Evolutionary conservation across 2,329 filamentous ascomycete genomes (phyloP).

Genomic region (Colletotrichum orchidophilum): DNA sequence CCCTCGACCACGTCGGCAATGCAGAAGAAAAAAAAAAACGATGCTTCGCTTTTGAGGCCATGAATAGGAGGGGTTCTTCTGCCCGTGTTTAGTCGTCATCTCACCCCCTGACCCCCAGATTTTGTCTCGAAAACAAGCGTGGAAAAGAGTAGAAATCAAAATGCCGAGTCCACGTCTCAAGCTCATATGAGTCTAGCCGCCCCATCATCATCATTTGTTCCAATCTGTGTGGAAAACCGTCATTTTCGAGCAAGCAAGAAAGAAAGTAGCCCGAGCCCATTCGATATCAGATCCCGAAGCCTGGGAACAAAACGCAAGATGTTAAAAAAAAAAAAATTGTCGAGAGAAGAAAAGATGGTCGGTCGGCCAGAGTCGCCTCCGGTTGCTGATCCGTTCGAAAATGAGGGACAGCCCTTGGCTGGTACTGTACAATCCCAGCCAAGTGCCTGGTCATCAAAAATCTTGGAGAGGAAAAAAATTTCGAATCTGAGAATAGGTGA

Average conservation of each 20-base stretch:
- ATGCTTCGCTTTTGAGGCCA: slow-evolving; percentile 25
- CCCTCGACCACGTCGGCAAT: background rate
- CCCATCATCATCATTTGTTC: slow-evolving; percentile 22
- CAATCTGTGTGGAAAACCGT: slow-evolving; percentile 24
- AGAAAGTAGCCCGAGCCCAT: background rate
- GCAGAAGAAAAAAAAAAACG: slow-evolving; percentile 5
- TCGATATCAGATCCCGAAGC: too few relatives aligned
- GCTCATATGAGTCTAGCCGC: slow-evolving; percentile 24
- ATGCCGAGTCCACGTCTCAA: background rate
- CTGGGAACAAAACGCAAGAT: background rate
- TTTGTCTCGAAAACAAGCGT: background rate
- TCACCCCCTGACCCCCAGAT: background rate
- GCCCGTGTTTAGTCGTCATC: background rate
- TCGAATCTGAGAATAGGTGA: slow-evolving; percentile 3
- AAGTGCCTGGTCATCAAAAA: slow-evolving; percentile 17
- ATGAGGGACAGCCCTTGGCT: slow-evolving; percentile 1
- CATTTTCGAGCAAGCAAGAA: background rate
- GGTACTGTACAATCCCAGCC: slow-evolving; percentile 34
- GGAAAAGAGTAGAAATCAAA: background rate
- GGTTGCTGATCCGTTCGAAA: slow-evolving; percentile 13
- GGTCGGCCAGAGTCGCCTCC: slow-evolving; percentile 29
- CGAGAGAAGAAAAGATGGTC: slow-evolving; percentile 12
- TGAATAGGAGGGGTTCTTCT: background rate
- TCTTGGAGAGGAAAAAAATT: slow-evolving; percentile 18
- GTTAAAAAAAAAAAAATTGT: background rate